Conservation (phyloP, 2,329 filamentous ascomycete genomes). For the Chaetothyriales sp. region DNA sequence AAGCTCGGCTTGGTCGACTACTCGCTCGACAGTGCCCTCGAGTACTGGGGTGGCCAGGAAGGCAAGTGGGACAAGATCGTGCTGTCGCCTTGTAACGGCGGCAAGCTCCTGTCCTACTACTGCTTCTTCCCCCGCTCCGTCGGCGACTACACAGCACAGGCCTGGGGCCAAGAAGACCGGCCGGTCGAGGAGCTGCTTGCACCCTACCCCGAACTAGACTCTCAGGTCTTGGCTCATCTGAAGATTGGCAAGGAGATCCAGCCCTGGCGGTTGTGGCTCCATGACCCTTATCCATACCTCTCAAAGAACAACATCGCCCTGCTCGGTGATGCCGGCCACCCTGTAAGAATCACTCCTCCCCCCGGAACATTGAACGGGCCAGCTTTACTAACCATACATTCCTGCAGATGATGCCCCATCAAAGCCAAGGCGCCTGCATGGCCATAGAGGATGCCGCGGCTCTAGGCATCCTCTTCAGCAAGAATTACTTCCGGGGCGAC, state of each 20-base stretch:
- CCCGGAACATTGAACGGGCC: not conserved
- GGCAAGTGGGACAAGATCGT: conserved; percentile 53
- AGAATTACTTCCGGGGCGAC: conserved; percentile 11
- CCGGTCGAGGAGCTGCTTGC: conserved; percentile 45
- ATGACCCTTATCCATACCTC: conserved; percentile 46
- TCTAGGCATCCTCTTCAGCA: conserved; percentile 43
- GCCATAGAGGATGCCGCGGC: conserved; percentile 52
- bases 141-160: conserved; percentile 46
- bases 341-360: conserved; percentile 26
- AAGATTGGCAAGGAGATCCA: conserved; percentile 47
- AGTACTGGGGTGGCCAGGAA: conserved; percentile 57
- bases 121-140: conserved; percentile 50
- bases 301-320: conserved; percentile 39
- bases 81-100: conserved; percentile 51
- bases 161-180: conserved; percentile 39
- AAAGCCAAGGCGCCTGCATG: conserved; percentile 55
- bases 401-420: conserved; percentile 52
- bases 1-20: conserved; percentile 48
- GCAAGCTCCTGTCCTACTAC: conserved; percentile 52
- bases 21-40: conserved; percentile 43
- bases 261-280: conserved; percentile 52
- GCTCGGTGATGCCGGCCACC: conserved; percentile 52
- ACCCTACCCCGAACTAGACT: conserved; percentile 46
- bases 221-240: conserved; percentile 42
- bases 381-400: not conserved